Conservation (phyloP, 495 filamentous ascomycete species). For the Penicillium nucicola region DNA sequence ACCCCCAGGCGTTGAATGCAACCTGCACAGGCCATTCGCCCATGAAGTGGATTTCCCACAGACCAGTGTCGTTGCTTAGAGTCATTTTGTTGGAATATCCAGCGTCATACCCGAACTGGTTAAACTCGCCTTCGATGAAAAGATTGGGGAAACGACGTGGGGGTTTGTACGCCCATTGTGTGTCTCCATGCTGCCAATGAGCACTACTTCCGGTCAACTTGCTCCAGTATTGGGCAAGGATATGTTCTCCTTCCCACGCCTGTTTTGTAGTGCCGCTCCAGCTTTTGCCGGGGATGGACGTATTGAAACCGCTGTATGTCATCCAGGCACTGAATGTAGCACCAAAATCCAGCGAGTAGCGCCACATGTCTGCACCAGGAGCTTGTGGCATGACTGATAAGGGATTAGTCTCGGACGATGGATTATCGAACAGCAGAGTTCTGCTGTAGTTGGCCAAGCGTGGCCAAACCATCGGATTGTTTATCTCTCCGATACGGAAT, state of each 20-base stretch:
- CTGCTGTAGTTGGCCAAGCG: slow-evolving; percentile 55
- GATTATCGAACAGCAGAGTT: slow-evolving; percentile 33
- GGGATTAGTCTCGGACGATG: slow-evolving; percentile 26
- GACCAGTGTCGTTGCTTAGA: slow-evolving; percentile 43
- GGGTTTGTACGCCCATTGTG: slow-evolving; percentile 27
- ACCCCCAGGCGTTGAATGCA: slow-evolving; percentile 66
- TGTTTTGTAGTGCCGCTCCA: slow-evolving; percentile 63
- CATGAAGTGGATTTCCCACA: slow-evolving; percentile 60
- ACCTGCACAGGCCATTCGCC: slow-evolving; percentile 61
- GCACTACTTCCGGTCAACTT: slow-evolving; percentile 60
- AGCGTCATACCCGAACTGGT: slow-evolving; percentile 65
- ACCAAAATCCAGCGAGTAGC: slow-evolving; percentile 64
- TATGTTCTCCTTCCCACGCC: slow-evolving; percentile 63
- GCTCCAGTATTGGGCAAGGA: slow-evolving; percentile 67
- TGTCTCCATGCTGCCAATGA: slow-evolving; percentile 61
- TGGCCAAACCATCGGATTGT: slow-evolving; percentile 59
- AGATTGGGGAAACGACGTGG: slow-evolving; percentile 60
- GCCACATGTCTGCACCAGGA: slow-evolving; percentile 61
- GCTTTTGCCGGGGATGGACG: slow-evolving; percentile 35
- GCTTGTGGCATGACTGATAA: slow-evolving; percentile 57
- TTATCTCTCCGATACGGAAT: slow-evolving; percentile 50
- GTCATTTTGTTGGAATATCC: slow-evolving; percentile 55
- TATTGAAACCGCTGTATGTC: slow-evolving; percentile 48
- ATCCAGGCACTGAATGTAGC: slow-evolving; percentile 59
- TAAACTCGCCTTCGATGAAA: slow-evolving; percentile 62